phyloP scores from a whole-genome alignment of 805 yeast species.

The Sugiyamaella smithiae region DNA sequence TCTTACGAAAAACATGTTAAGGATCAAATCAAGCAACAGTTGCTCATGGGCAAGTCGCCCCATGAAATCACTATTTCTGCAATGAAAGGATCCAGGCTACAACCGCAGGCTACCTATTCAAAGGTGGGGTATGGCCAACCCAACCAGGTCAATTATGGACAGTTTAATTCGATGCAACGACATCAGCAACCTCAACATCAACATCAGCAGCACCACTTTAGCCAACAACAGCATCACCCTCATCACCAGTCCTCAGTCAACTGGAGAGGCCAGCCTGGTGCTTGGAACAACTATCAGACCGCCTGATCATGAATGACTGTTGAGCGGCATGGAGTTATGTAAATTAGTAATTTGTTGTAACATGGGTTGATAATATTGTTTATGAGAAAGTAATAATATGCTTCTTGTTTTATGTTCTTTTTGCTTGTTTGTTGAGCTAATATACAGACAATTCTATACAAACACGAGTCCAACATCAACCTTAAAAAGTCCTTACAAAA shows the following conservation, averaged over 20 bases:
- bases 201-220: slow-evolving; percentile 25
- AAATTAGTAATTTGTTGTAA: no score
- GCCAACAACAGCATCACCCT: slow-evolving; percentile 24
- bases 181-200: slow-evolving; percentile 18
- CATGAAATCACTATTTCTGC: slow-evolving; percentile 1
- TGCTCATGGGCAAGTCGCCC: slow-evolving; percentile 5
- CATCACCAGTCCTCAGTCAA: slow-evolving; percentile 10
- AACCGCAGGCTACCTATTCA: slow-evolving; percentile 1
- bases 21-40: neutral
- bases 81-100: neutral
- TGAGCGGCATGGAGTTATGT: neutral
- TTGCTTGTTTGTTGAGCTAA: no score
- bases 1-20: neutral
- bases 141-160: neutral
- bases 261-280: slow-evolving; percentile 26
- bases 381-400: no score
- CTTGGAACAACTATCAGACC: slow-evolving; percentile 23
- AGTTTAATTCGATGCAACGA: slow-evolving; percentile 7
- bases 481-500: no score
- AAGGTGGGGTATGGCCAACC: neutral
- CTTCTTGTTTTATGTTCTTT: no score
- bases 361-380: no score
- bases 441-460: no score
- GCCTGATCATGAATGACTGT: neutral
- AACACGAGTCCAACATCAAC: no score